Conservation (phyloP, 2,329 filamentous ascomycete species). For the Hypoxylon sp. region DNA sequence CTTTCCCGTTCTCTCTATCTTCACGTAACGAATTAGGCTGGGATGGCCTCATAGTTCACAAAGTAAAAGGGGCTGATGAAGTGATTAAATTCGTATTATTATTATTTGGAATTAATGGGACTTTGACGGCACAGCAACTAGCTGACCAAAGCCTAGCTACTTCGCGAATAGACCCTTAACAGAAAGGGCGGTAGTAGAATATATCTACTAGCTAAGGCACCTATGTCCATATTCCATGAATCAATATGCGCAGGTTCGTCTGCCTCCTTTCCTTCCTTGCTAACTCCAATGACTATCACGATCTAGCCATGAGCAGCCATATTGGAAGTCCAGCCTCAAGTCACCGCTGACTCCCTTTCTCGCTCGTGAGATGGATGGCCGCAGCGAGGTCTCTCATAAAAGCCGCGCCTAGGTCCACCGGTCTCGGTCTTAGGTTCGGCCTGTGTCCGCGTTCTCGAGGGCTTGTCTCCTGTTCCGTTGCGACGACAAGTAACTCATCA, state of each 20-base stretch:
- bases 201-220: background rate
- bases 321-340: background rate
- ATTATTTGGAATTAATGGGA: background rate
- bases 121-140: background rate
- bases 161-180: background rate
- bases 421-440: slow-evolving; percentile 8
- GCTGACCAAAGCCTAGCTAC: background rate
- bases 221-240: background rate
- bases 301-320: background rate
- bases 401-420: slow-evolving; percentile 23
- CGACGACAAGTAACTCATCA: slow-evolving; percentile 45
- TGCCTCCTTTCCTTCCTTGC: background rate
- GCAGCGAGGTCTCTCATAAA: slow-evolving; percentile 42
- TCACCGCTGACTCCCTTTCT: background rate
- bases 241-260: background rate
- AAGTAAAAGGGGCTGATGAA: background rate
- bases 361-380: slow-evolving; percentile 20
- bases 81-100: background rate
- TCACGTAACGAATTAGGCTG: background rate
- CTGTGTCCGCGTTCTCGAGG: slow-evolving; percentile 7
- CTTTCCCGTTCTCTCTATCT: background rate
- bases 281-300: background rate
- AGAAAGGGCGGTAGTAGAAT: background rate
- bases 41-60: background rate
- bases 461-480: slow-evolving; percentile 32